Conservation (phyloP, 331 rosid genomes). For the Pyracantha coccinea region DNA sequence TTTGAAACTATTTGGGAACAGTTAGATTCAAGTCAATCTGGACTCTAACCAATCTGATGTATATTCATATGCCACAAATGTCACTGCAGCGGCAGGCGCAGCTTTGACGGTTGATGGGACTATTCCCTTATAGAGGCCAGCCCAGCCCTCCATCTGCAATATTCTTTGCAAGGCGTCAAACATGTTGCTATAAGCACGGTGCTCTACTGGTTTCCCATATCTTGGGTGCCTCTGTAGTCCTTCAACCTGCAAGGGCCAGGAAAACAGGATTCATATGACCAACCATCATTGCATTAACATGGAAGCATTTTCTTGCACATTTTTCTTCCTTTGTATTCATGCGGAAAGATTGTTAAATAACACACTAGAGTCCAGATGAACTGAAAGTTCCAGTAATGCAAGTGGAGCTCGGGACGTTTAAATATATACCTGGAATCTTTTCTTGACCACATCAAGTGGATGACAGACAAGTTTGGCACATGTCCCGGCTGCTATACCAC, state of each 20-base stretch:
- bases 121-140: slow-evolving; percentile 86
- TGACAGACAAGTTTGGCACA: slow-evolving; percentile 94
- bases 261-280: too few species aligned
- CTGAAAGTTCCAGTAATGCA: background rate
- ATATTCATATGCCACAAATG: slow-evolving; percentile 82
- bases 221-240: slow-evolving; percentile 89
- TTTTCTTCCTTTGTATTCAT: slow-evolving; percentile 5
- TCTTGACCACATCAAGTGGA: slow-evolving; percentile 98
- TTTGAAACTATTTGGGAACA: background rate
- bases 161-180: slow-evolving; percentile 49
- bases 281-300: background rate
- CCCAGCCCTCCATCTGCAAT: slow-evolving; percentile 55
- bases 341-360: background rate
- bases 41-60: slow-evolving; percentile 75
- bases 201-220: slow-evolving; percentile 78
- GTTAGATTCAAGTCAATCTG: slow-evolving; percentile 29
- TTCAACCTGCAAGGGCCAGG: slow-evolving; percentile 39
- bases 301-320: background rate
- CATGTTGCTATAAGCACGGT: slow-evolving; percentile 63
- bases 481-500: slow-evolving; percentile 90
- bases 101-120: slow-evolving; percentile 84
- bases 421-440: slow-evolving; percentile 82
- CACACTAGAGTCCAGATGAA: background rate
- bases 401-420: background rate
- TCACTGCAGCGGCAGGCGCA: slow-evolving; percentile 91